Percentiles rank a stretch among this genome's conserved stretches.
These are phyloP conservation scores for Scleromitrula shiraiana DNA, from an alignment of 2,329 filamentous ascomycete genomes.

Conservation along the genomic window DNA sequence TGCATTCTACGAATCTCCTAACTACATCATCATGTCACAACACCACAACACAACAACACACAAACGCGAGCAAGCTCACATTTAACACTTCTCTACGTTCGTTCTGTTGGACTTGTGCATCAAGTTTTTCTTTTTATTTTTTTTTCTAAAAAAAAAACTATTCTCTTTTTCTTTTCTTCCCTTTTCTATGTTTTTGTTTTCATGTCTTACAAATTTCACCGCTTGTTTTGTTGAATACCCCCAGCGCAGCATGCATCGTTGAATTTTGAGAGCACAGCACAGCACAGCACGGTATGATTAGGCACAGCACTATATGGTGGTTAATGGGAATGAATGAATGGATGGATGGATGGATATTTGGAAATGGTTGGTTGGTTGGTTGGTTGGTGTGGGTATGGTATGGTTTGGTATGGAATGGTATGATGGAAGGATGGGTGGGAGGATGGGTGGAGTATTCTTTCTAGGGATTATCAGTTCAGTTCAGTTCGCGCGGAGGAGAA, in stretches of 20 bases:
- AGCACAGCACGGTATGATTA: conserved; percentile 7
- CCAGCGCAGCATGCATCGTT: conserved; percentile 9
- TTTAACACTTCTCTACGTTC: conserved; percentile 5
- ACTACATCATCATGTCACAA: too few relatives aligned
- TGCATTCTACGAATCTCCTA: conserved; percentile 10
- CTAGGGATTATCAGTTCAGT: too few relatives aligned
- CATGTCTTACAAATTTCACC: conserved; percentile 6
- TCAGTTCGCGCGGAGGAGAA: too few relatives aligned
- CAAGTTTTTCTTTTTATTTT: conserved; percentile 8
- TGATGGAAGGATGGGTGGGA: too few relatives aligned
- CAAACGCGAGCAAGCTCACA: not conserved
- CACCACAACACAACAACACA: not conserved
- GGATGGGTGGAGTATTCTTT: too few relatives aligned
- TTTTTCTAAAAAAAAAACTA: too few relatives aligned
- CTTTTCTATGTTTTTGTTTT: too few relatives aligned
- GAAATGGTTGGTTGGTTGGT: conserved; percentile 4
- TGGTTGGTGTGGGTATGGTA: too few relatives aligned
- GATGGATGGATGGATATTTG: conserved; percentile 4
- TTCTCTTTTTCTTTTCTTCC: too few relatives aligned
- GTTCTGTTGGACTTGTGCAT: not conserved
- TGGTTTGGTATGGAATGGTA: too few relatives aligned
- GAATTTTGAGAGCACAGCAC: conserved; percentile 9
- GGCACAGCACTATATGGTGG: conserved; percentile 4
- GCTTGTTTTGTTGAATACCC: conserved; percentile 12
- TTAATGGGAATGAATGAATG: conserved; percentile 7